Evolutionary conservation across 2,329 filamentous ascomycete genomes (phyloP).

Genomic region (Talaromyces funiculosus): DNA sequence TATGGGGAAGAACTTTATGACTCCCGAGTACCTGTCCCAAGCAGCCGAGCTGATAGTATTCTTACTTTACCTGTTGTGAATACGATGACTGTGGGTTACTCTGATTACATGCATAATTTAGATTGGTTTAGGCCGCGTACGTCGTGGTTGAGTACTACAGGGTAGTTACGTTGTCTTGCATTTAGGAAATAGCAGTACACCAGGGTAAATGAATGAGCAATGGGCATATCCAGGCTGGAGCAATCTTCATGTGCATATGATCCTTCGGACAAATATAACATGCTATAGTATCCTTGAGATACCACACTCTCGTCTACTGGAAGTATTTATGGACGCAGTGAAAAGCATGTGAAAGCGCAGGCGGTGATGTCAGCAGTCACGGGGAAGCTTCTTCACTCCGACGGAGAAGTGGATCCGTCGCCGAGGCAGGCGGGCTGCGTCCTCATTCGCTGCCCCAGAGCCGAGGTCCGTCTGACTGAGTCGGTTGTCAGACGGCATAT

Average conservation of each 20-base stretch:
- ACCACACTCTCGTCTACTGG: no score
- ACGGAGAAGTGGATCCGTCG: background rate
- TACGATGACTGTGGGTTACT: no score
- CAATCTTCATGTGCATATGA: background rate
- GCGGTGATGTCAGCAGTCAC: constrained; percentile 1
- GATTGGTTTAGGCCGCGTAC: no score
- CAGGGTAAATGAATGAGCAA: no score
- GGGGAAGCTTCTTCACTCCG: background rate
- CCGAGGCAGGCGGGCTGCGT: constrained; percentile 8
- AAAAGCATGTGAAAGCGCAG: background rate
- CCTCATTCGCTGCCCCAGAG: constrained; percentile 2
- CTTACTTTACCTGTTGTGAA: background rate
- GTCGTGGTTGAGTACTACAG: no score
- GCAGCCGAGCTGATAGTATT: background rate
- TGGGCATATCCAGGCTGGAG: background rate
- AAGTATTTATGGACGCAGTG: no score
- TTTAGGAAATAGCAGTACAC: no score
- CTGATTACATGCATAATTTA: no score
- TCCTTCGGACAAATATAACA: background rate
- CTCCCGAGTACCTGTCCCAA: background rate
- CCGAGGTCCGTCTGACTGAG: constrained; percentile 5
- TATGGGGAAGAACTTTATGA: background rate
- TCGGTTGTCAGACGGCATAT: background rate
- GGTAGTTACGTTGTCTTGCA: background rate
- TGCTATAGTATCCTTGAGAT: no score